A percentile compares a stretch with the other conserved stretches of the same genome.
phyloP scores from a whole-genome alignment of 768 basidiomycete genomes.

The Boletus pseudopeckii region DNA sequence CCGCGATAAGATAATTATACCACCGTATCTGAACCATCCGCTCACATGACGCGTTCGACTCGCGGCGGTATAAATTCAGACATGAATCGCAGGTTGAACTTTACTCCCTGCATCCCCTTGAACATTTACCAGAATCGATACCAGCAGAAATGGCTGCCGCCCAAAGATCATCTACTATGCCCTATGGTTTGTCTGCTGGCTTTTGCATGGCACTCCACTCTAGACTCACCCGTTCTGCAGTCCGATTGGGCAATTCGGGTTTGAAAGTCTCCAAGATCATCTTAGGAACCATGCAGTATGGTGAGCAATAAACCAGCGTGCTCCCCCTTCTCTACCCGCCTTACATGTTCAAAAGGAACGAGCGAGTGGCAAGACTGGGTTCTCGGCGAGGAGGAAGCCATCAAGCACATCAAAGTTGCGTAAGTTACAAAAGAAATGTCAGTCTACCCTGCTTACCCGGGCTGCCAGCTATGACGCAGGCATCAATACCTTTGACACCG shows the following conservation, averaged over 20 bases:
- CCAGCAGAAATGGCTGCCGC: conserved; percentile 2
- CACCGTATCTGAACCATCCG: background rate
- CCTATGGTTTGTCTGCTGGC: conserved; percentile 10
- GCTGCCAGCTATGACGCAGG: background rate
- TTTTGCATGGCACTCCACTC: background rate
- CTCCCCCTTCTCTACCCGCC: background rate
- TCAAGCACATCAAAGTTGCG: background rate
- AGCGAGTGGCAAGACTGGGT: conserved; percentile 3
- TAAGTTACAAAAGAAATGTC: background rate
- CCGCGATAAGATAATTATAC: conserved; percentile 7
- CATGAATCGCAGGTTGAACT: background rate
- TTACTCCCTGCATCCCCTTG: background rate
- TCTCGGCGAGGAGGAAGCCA: conserved; percentile 1
- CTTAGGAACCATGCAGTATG: conserved; percentile 4
- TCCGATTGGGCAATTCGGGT: conserved; percentile 8
- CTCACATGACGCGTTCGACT: conserved; percentile 3
- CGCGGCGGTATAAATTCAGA: conserved; percentile 1
- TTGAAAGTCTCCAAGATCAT: conserved; percentile 4
- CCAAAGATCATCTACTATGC: conserved; percentile 9
- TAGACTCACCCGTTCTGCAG: background rate
- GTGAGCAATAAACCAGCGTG: conserved; percentile 1
- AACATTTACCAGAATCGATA: background rate
- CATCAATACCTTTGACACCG: conserved; percentile 1
- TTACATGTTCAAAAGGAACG: conserved; percentile 3
- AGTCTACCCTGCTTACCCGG: background rate